Evolutionary conservation across 1,284 basidiomycete species (phyloP), one percentile per base, ranked within the genome.

Genomic region (Mycena citricolor): DNA sequence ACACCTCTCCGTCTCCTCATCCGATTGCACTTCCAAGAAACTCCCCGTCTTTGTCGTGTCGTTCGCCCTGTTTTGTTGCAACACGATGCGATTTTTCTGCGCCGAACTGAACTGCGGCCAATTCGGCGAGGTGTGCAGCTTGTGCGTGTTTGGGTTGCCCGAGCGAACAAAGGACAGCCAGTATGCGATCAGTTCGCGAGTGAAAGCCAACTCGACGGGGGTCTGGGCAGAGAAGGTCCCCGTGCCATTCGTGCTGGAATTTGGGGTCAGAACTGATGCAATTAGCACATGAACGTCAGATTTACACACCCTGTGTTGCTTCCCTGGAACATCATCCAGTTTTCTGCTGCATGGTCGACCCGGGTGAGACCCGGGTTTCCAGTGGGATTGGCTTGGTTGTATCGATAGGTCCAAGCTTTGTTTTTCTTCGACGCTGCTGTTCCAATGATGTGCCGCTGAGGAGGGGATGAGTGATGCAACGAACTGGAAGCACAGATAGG

Each of bases 281-380:
- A 39, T 39, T 6, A 17, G 13, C 22, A 21, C 13, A 17, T 16
- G 21, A 13, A n/a, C 13, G 3, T 5, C n/a, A n/a, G n/a, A n/a
- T n/a, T n/a, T n/a, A 40, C 64, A 12, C 52, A 80, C 77, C 79
- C 78, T n/a, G 77, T 79, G 39, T 74, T 75, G 0, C 70, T 73
- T 3, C 79, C 79, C 19, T 59, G 60, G 62, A 81, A 79, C 77
- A 81, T 77, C 75, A 80, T 79, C 71, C 73, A 80, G 53, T 81
- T 80, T 57, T 82, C 78, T 2, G 79, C 67, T 3, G 77, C 71
- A 52, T 81, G 79, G 10, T 50, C 61, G 5, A 75, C 72, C 19
- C 58, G 59, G 1, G 61, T 44, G 8, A 60, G 62, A 20, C 62
- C 60, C 2, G 54, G 50, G 10, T 11, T 10, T n/a, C n/a, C n/a